Base-by-base conservation (phyloP, 441 rosid genomes). In the Brassica balearica region DNA sequence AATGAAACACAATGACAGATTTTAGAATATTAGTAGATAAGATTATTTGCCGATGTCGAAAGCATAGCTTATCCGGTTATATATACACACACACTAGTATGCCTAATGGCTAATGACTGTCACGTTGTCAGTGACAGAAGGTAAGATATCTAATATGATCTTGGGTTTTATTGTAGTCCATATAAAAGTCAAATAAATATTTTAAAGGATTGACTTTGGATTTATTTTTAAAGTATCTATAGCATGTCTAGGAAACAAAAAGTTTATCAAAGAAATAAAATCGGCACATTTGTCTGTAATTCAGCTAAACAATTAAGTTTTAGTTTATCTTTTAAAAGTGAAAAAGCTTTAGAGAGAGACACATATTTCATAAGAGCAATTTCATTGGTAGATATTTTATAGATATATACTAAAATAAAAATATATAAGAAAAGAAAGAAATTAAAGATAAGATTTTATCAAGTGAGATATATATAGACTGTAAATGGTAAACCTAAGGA, bases 21-120 rank as follows among this genome's bases (percentile, higher is more conserved):
- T 7, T 61, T 6, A 79, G 71, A 25, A 64, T 55, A 15, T 55
- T 59, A 9, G 6, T 20, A 7, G 56, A 60, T 9, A 32, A 7
- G 56, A 64, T 65, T 32, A 2, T 29, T 11, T 6, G n/a, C 4
- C 29, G 38, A 68, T 15, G 46, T 58, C 8, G 34, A 11, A 2
- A 9, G 59, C 15, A 69, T 4, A 69, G 23, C 3, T 4, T 14
- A 6, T 56, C 58, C 1, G 22, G 38, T 17, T 64, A 65, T 77
- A 41, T 77, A 71, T 70, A 77, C 2, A 77, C 4, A 77, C 4
- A 76, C 9, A 8, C n/a, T 2, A 2, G 38, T 8, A 6, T 7
- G n/a, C 6, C 67, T 27, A 29, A 6, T 62, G 67, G 2, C 67
- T 27, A 29, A 6, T 62, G 67, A 5, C 0, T 1, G 1, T 6